Conservation (phyloP, 2,329 filamentous ascomycete species). For the Rasamsonia emersonii region DNA sequence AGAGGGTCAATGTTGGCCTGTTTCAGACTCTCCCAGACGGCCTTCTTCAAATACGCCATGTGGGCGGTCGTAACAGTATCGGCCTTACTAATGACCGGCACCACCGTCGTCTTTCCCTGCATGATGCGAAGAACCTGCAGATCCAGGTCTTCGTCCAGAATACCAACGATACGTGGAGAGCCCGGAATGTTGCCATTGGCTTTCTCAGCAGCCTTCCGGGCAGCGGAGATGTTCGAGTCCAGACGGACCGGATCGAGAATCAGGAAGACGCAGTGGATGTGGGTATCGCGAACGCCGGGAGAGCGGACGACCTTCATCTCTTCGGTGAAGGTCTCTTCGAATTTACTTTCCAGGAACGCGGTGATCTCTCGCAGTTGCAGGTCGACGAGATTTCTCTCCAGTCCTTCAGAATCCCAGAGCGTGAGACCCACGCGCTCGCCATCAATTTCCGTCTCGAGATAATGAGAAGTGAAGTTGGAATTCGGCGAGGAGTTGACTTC, state of each 20-base stretch:
- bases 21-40: constrained; percentile 82
- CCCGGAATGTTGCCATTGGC: constrained; percentile 41
- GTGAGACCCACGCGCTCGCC: constrained; percentile 85
- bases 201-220: constrained; percentile 49
- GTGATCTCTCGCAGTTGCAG: constrained; percentile 88
- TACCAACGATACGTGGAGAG: constrained; percentile 45
- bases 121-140: constrained; percentile 81
- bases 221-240: constrained; percentile 68
- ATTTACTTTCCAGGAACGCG: constrained; percentile 91
- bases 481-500: constrained; percentile 47
- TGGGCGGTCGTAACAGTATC: constrained; percentile 94
- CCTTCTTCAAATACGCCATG: constrained; percentile 85
- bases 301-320: constrained; percentile 96
- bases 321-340: constrained; percentile 93
- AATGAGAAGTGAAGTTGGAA: constrained; percentile 73
- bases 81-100: constrained; percentile 92
- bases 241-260: constrained; percentile 81
- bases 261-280: constrained; percentile 93
- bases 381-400: constrained; percentile 92
- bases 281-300: constrained; percentile 86
- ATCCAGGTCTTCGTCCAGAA: constrained; percentile 81
- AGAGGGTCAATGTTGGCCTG: constrained; percentile 79
- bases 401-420: constrained; percentile 89
- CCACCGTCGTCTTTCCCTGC: constrained; percentile 87
- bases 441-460: constrained; percentile 90